Percentiles rank a stretch among this genome's conserved stretches.
phyloP scores from a whole-genome alignment of 2,329 filamentous ascomycete species.

The Zelopaecilomyces penicillatus region DNA sequence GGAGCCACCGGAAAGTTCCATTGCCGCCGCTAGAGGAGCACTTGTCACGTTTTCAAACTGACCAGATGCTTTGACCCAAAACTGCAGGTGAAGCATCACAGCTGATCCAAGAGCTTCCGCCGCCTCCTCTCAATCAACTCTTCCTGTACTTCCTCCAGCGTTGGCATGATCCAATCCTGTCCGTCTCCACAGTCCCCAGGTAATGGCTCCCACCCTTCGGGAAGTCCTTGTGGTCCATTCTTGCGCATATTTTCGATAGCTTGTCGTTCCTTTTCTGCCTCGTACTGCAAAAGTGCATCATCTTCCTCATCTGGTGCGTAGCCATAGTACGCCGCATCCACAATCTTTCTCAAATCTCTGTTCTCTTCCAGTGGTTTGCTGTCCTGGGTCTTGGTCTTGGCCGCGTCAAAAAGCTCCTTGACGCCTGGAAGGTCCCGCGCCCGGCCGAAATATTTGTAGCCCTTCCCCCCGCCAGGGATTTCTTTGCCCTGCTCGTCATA shows the following conservation, averaged over 20 bases:
- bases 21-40: too few relatives aligned
- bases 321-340: constrained; percentile 93
- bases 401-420: constrained; percentile 89
- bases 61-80: too few relatives aligned
- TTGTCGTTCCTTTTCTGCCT: constrained; percentile 74
- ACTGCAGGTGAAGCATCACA: constrained; percentile 29
- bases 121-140: constrained; percentile 83
- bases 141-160: constrained; percentile 84
- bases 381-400: constrained; percentile 48
- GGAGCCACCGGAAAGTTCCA: too few relatives aligned
- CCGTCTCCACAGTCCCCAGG: constrained; percentile 85
- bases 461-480: constrained; percentile 69
- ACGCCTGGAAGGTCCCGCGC: constrained; percentile 87
- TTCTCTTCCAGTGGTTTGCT: constrained; percentile 59
- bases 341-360: constrained; percentile 62
- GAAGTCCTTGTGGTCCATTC: constrained; percentile 46
- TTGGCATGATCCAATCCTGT: constrained; percentile 72
- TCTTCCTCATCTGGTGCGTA: constrained; percentile 92
- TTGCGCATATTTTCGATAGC: constrained; percentile 61
- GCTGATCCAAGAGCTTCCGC: constrained; percentile 75
- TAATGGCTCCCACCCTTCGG: constrained; percentile 71
- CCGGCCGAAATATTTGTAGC: constrained; percentile 89
- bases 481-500: constrained; percentile 68
- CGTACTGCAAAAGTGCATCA: constrained; percentile 69
- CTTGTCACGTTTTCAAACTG: too few relatives aligned